These are phyloP conservation scores for Dothistroma pini DNA, from an alignment of 2,329 filamentous ascomycete species.

Conservation along the genomic window DNA sequence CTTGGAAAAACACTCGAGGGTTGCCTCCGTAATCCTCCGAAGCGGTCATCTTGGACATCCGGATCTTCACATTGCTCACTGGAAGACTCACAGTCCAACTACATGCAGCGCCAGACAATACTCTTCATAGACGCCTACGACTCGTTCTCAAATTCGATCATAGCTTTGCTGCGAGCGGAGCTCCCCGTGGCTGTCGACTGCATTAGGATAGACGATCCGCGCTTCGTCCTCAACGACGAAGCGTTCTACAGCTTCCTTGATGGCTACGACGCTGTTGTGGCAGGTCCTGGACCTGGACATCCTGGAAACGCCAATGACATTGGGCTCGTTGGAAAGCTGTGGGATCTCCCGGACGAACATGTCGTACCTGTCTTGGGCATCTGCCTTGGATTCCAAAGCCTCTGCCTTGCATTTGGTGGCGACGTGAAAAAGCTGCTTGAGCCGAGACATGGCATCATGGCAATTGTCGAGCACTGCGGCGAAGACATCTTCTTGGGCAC, in stretches of 20 bases:
- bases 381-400: constrained; percentile 83
- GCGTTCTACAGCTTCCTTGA: constrained; percentile 45
- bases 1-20: neutral
- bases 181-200: constrained; percentile 58
- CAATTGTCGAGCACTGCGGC: constrained; percentile 58
- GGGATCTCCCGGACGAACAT: constrained; percentile 59
- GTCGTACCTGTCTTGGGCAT: constrained; percentile 79
- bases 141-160: constrained; percentile 94
- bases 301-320: constrained; percentile 70
- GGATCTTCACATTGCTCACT: constrained; percentile 6
- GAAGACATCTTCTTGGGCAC: constrained; percentile 64
- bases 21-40: constrained; percentile 11
- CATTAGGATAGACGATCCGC: constrained; percentile 61
- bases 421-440: constrained; percentile 62
- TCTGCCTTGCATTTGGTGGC: constrained; percentile 66
- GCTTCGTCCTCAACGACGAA: constrained; percentile 36
- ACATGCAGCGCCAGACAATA: constrained; percentile 42
- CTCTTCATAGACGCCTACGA: constrained; percentile 95
- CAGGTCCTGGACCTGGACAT: constrained; percentile 85
- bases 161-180: constrained; percentile 69
- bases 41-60: neutral
- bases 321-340: constrained; percentile 74
- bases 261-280: constrained; percentile 78
- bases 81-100: constrained; percentile 3
- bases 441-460: constrained; percentile 79